Evolutionary conservation across 345 rosid genomes (phyloP), one percentile per base, ranked within the genome.

Genomic region (Lepidium sativum): DNA sequence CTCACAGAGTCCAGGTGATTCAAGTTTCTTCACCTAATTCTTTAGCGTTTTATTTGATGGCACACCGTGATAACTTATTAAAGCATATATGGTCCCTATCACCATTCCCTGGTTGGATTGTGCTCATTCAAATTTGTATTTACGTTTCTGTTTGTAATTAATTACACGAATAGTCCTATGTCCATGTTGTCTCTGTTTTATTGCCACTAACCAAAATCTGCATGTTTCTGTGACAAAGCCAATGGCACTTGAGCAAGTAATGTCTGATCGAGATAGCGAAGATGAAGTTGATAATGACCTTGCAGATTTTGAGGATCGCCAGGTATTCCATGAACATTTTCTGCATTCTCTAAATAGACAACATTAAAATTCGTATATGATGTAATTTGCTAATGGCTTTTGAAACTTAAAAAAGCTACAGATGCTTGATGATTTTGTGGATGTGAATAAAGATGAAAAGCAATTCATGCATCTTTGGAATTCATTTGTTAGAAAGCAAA

Each of bases 351-450:
- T 29, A 20, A 9, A n/a, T 37, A 10, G 33, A 63, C 34, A 16
- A 31, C 1, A 7, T 10, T 8, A 40, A 47, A 60, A 31, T 6
- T 8, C n/a, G 43, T 16, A 55, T 14, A 32, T 2, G 10, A 54
- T 20, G 34, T 27, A 70, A 64, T 29, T 38, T 59, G 50, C 51
- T 67, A 60, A 67, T 52, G 57, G 50, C 27, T 47, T 33, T 17
- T 58, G 44, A 41, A 54, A 57, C 54, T 35, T 48, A 9, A 13
- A 40, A 60, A 70, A 33, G 39, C 75, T 73, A 77, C 96, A 94
- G 99, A 85, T 86, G 96, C 97, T 90, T 71, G 92, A 95, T 72
- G 97, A 88, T 80, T 91, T 91, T 75, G 96, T 86, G 72, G 97
- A 91, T 56, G 97, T 88, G 68, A 85, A 83, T 70, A 82, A 79